Conservation (phyloP, 1,139 yeast species). For the Blastobotrys arbuscula region DNA sequence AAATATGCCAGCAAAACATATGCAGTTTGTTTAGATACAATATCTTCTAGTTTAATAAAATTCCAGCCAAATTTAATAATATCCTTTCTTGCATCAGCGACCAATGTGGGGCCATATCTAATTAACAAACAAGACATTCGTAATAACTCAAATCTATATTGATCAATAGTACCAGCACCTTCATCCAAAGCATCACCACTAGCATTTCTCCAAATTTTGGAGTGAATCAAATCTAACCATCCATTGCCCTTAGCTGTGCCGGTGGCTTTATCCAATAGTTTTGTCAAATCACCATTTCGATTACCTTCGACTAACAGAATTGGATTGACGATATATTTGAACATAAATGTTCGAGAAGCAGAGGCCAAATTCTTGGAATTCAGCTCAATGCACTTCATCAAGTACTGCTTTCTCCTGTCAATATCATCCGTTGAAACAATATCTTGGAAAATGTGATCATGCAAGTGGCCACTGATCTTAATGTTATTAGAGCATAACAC, state of each 20-base stretch:
- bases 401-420: constrained; percentile 44
- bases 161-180: constrained; percentile 67
- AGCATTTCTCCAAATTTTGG: constrained; percentile 67
- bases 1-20: constrained; percentile 84
- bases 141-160: constrained; percentile 68
- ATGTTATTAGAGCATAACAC: constrained; percentile 39
- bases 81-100: constrained; percentile 71
- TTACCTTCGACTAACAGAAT: constrained; percentile 60
- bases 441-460: constrained; percentile 51
- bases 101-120: constrained; percentile 56
- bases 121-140: constrained; percentile 77
- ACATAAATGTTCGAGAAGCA: constrained; percentile 53
- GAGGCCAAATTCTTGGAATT: constrained; percentile 25
- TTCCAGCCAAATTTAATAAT: constrained; percentile 94
- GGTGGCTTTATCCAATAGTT: constrained; percentile 39
- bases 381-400: constrained; percentile 49
- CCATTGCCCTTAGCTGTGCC: constrained; percentile 29
- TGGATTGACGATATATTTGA: constrained; percentile 62
- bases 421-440: constrained; percentile 51
- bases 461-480: constrained; percentile 45
- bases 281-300: constrained; percentile 44
- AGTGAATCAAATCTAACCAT: constrained; percentile 63
- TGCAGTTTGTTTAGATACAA: constrained; percentile 86
- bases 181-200: constrained; percentile 46
- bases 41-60: constrained; percentile 82